Conservation (phyloP, 2,329 filamentous ascomycete species). For the Thielaviopsis punctulata region DNA sequence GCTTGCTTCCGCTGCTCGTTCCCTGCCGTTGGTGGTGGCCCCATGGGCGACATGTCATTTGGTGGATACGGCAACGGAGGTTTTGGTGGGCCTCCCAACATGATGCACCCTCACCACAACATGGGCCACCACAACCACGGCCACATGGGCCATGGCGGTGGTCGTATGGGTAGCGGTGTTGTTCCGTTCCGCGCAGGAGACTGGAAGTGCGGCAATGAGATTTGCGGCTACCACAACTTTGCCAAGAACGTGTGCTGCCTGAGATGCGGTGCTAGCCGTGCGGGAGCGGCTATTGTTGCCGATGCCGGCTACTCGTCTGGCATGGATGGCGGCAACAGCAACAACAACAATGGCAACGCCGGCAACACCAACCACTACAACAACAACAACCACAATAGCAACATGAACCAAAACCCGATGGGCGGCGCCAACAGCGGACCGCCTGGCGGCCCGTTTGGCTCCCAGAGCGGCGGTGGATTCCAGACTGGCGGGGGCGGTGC, state of each 20-base stretch:
- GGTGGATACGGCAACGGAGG: constrained; percentile 48
- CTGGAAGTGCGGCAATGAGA: constrained; percentile 97
- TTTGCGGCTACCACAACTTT: constrained; percentile 97
- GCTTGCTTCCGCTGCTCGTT: constrained; percentile 98
- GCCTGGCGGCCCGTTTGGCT: constrained; percentile 4
- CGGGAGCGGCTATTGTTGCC: constrained; percentile 82
- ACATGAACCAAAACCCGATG: constrained; percentile 8
- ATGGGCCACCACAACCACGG: constrained; percentile 23
- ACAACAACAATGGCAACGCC: too few relatives aligned
- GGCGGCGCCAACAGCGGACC: constrained; percentile 40
- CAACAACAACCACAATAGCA: constrained; percentile 35
- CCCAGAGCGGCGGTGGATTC: constrained; percentile 27
- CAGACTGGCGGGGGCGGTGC: constrained; percentile 39
- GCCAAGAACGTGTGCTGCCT: constrained; percentile 98
- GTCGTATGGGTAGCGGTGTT: constrained; percentile 65
- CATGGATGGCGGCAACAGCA: constrained; percentile 72
- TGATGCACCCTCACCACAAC: constrained; percentile 41
- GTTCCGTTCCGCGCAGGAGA: constrained; percentile 97
- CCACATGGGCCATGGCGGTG: constrained; percentile 37
- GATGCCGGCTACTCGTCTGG: constrained; percentile 82
- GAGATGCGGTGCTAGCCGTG: constrained; percentile 85
- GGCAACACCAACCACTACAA: too few relatives aligned
- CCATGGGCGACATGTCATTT: constrained; percentile 39
- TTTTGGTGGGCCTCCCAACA: constrained; percentile 52
- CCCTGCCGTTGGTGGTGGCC: constrained; percentile 74